Evolutionary conservation across 805 yeast species (phyloP), one percentile per base, ranked within the genome.

Genomic region (Candida easanensis): DNA sequence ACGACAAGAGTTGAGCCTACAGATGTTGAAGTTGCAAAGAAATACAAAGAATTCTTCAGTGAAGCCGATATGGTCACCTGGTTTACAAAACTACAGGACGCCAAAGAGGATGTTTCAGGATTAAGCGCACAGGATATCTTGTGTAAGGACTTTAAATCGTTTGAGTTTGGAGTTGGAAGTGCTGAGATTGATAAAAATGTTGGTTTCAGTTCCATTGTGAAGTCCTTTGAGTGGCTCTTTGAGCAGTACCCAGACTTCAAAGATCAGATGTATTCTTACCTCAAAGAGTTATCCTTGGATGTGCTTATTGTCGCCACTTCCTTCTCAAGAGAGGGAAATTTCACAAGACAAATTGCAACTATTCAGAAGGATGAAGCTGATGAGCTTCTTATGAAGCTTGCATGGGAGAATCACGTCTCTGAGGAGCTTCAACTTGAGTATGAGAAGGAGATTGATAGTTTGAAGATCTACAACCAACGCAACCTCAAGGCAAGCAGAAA

Each of bases 141-240:
- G 31, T 68, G 82, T 35, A 90, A 89, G 61, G 99, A 91, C 60
- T 91, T 86, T 64, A 91, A 91, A 59, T 79, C 79, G 55, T 89
- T 84, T 66, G 62, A 57, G 4, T 70, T 71, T 40, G 48, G 38
- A 3, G 45, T 50, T 20, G 69, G 63, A 9, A 62, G 54, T 15
- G 52, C 56, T 9, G 58, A 58, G 4, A 56, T 56, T 2, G 53
- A 52, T 1, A 43, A 62, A 3, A 62, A 50, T 4, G 69, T 88
- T 11, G 98, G 98, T 0, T 83, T 91, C 54, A 77, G 90, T 36
- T 84, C 97, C 0, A 65, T 83, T 9, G 86, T 84, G 2, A 82
- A 77, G 58, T 71, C 88, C 0, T 61, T 84, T 22, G 63, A 65
- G 5, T 84, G 39, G 70, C 48, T 36, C 1, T 40, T 63, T n/a